Evolutionary conservation across 441 rosid genomes (phyloP).

Genomic region (Croton setiger): DNA sequence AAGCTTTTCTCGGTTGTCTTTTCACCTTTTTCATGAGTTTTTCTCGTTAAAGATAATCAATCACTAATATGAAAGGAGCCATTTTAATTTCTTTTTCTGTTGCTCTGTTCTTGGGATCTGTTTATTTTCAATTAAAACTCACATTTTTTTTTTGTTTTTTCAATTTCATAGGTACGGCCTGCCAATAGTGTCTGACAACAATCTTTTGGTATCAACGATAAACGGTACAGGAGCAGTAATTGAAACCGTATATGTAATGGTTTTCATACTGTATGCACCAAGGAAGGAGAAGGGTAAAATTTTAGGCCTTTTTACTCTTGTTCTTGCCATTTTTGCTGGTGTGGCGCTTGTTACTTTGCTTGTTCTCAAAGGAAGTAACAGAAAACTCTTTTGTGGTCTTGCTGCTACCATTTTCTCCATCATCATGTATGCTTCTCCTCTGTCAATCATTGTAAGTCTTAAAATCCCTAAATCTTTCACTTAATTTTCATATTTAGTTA

Average conservation of each 20-base stretch:
- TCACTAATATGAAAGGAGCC: too few relatives aligned
- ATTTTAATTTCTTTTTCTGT: neutral
- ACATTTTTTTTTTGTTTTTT: neutral
- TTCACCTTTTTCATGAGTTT: neutral
- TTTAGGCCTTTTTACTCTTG: slow-evolving; percentile 47
- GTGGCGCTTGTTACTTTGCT: slow-evolving; percentile 64
- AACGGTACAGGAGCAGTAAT: slow-evolving; percentile 75
- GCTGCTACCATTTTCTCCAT: slow-evolving; percentile 82
- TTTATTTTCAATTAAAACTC: neutral
- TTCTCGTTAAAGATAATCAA: neutral
- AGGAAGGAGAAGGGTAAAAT: slow-evolving; percentile 72
- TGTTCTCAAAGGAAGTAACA: slow-evolving; percentile 54
- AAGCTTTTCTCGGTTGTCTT: neutral
- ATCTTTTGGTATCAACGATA: slow-evolving; percentile 69
- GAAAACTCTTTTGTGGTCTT: slow-evolving; percentile 78
- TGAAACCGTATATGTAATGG: slow-evolving; percentile 59
- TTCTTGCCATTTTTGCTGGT: slow-evolving; percentile 47
- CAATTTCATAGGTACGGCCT: slow-evolving; percentile 68
- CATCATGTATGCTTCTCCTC: slow-evolving; percentile 94
- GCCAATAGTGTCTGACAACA: slow-evolving; percentile 80
- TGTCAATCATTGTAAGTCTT: slow-evolving; percentile 75
- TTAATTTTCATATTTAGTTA: neutral
- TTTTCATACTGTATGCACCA: slow-evolving; percentile 59
- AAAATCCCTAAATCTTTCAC: neutral
- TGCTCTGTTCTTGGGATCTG: neutral